phyloP scores from a whole-genome alignment of 2,329 filamentous ascomycete species.

The Harringtonia aguacate region DNA sequence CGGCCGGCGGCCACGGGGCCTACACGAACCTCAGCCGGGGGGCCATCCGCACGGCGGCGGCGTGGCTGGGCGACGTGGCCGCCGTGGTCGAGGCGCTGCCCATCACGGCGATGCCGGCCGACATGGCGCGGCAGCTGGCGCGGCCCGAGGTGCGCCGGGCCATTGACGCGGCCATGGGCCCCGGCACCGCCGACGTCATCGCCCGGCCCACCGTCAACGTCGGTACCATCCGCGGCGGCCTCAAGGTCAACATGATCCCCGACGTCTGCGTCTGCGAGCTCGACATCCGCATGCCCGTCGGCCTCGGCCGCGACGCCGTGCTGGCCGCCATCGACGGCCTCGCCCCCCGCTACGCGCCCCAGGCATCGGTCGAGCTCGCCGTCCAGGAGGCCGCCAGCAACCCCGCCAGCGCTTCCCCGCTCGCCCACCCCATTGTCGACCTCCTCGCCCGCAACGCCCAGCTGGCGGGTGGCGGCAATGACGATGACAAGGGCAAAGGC shows the following conservation, averaged over 20 bases:
- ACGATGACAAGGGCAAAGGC: no score
- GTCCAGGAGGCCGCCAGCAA: slow-evolving; percentile 8
- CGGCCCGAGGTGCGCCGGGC: not conserved
- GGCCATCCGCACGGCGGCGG: slow-evolving; percentile 1
- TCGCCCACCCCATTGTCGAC: slow-evolving; percentile 1
- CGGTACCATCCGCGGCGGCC: slow-evolving; percentile 5
- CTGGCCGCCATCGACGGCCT: not conserved
- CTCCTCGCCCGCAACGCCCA: slow-evolving; percentile 4
- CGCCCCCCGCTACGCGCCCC: not conserved
- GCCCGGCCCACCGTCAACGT: slow-evolving; percentile 8
- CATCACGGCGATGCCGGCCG: not conserved
- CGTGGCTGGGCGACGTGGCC: slow-evolving; percentile 1
- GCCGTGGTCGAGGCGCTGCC: not conserved
- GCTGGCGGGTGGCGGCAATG: not conserved
- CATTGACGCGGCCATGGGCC: slow-evolving; percentile 8
- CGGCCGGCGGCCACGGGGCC: slow-evolving; percentile 4
- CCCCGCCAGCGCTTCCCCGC: slow-evolving; percentile 5
- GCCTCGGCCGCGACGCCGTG: slow-evolving; percentile 1
- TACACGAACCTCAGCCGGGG: slow-evolving; percentile 8
- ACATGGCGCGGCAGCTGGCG: slow-evolving; percentile 1
- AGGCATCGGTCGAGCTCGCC: not conserved
- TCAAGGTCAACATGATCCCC: slow-evolving; percentile 7
- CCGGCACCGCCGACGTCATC: slow-evolving; percentile 3
- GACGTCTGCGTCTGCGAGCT: slow-evolving; percentile 1
- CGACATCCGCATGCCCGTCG: slow-evolving; percentile 7